Base-by-base conservation (phyloP, 345 rosid species). In the Pugionium dolabratum region DNA sequence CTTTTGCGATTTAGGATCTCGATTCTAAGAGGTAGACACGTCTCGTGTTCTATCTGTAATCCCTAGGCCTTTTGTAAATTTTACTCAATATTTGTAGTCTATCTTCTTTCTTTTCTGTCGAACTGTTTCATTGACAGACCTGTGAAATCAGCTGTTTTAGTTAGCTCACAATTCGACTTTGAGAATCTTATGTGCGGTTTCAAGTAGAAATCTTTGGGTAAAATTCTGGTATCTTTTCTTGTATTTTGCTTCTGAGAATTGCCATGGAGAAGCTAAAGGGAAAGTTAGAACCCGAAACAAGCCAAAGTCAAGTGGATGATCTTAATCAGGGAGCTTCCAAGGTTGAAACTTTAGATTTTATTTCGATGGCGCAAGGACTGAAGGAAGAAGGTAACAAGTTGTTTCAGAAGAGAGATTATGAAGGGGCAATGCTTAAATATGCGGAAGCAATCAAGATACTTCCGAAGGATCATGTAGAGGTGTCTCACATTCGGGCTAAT, bases 351-450 rank as follows among this genome's bases (percentile, higher is more conserved):
- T 71, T 55, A 29, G 76, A 82, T 59, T 86, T 64, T 78, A 76
- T 83, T 64, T 62, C 81, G 50, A 78, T 76, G 86, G 80, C 95
- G 41, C 95, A 81, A 62, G 87, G 81, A 31, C 68, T 85, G 77
- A 92, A 87, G 49, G 91, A 87, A 8, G 96, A 88, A 71, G 98
- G 98, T 34, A 92, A 89, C 76, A 84, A 76, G 73, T 33, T 86
- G 74, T 92, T 92, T 66, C 97, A 87, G 62, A 85, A 73, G 82
- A 81, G 96, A 74, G 93, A 87, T 64, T 81, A 72, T 55, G 83
- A 80, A 56, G 84, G 84, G 31, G 98, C 98, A 27, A 70, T 87
- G 86, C n/a, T 76, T 60, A 86, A 80, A 70, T 92, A 87, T 46
- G 93, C 73, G 37, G 87, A 86, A 75, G 96, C 97, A 59, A 81